Percentiles rank a stretch among this genome's conserved stretches.
Conservation (phyloP, 2,329 filamentous ascomycete genomes). For the Xylariaceae sp. region DNA sequence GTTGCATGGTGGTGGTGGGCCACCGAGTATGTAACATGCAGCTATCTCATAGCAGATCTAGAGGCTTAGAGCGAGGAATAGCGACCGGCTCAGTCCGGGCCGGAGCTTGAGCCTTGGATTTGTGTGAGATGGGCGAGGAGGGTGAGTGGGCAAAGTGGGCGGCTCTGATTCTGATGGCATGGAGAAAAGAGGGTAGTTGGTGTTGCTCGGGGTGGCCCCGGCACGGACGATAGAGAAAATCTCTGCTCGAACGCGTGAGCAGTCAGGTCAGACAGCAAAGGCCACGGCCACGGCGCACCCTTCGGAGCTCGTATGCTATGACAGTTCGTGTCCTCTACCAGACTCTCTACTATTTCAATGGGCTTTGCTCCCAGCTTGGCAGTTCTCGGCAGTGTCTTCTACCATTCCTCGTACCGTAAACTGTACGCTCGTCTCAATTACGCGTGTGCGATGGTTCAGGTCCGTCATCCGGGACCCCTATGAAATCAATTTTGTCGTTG, state of each 20-base stretch:
- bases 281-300: slow-evolving; percentile 2
- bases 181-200: no score
- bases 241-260: slow-evolving; percentile 17
- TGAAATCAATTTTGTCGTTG: background rate
- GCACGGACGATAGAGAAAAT: slow-evolving; percentile 9
- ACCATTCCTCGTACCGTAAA: no score
- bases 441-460: slow-evolving; percentile 2
- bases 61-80: slow-evolving; percentile 1
- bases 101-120: background rate
- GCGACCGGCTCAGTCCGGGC: slow-evolving; percentile 1
- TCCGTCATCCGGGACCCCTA: slow-evolving; percentile 5
- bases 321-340: slow-evolving; percentile 6
- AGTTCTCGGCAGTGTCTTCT: no score
- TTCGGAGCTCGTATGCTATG: slow-evolving; percentile 16
- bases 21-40: slow-evolving; percentile 5
- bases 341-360: background rate
- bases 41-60: background rate
- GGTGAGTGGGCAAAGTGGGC: no score
- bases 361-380: no score
- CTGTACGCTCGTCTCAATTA: background rate
- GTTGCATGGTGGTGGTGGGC: background rate
- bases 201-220: no score
- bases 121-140: no score
- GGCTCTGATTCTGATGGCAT: no score
- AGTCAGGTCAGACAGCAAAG: slow-evolving; percentile 8